These are phyloP conservation scores for Prinsepia uniflora DNA, from an alignment of 306 rosid species.

Conservation along the genomic window DNA sequence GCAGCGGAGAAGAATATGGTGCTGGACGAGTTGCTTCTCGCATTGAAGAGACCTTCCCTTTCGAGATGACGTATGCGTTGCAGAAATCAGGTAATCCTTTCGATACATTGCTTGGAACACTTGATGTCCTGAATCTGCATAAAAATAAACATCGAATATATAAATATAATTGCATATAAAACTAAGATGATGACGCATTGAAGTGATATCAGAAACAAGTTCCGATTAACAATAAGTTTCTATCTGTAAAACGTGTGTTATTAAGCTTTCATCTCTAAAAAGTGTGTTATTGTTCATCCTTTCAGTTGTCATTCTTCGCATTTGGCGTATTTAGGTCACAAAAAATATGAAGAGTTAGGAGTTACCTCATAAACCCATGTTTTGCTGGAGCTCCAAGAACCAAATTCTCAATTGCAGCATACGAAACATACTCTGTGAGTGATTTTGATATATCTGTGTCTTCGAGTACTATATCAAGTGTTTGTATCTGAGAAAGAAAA, in stretches of 20 bases:
- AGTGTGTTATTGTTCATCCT: background rate
- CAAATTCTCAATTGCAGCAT: constrained; percentile 74
- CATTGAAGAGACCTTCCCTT: constrained; percentile 67
- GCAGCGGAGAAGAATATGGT: constrained; percentile 65
- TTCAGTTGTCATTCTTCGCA: background rate
- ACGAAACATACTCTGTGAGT: constrained; percentile 65
- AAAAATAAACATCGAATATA: background rate
- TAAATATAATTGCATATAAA: background rate
- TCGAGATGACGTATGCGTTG: constrained; percentile 63
- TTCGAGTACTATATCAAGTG: constrained; percentile 82
- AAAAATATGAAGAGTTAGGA: background rate
- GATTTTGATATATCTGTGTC: constrained; percentile 72
- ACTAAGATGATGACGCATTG: too few relatives aligned
- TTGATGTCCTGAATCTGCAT: constrained; percentile 70
- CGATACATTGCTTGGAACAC: constrained; percentile 45
- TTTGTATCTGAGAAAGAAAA: constrained; percentile 48
- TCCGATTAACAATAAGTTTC: background rate
- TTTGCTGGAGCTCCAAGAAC: constrained; percentile 69
- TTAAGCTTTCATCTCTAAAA: background rate
- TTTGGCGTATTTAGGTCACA: background rate
- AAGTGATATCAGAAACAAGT: too few relatives aligned
- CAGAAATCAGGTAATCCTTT: constrained; percentile 88
- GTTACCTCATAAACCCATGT: constrained; percentile 84
- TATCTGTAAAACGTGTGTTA: background rate
- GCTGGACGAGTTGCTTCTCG: constrained; percentile 57